Base-by-base conservation (phyloP, 2,329 filamentous ascomycete genomes). In the Emydomyces testavorans region DNA sequence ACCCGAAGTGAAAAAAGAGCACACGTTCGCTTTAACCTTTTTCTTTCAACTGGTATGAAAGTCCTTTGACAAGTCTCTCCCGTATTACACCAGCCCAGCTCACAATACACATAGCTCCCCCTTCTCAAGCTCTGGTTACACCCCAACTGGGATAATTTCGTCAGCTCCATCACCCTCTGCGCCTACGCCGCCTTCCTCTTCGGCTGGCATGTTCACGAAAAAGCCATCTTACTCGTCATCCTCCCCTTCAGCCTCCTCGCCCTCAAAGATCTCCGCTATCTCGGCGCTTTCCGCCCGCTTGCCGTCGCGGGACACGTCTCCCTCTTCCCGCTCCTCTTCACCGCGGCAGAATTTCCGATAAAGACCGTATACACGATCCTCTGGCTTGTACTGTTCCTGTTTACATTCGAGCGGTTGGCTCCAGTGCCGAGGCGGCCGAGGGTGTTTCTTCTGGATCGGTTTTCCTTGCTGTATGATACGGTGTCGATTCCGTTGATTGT, bases 121-220 rank as follows among this genome's bases (percentile, higher is more conserved):
- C 75, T 98, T 6, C 63, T 87, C 54, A 93, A 88, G 65, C 78
- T 96, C 32, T 94, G 94, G 69, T 61, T 78, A 38, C 73, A 76
- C 43, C 87, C 88, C 1, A 86, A 79, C 0, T 94, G 87, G 85
- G 84, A 94, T 53, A 83, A 78, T 48, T 96, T 98, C 62, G 77
- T 96, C 35, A 87, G 87, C 2, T 83, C 87, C 0, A 77, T 94
- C 37, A 95, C 90, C 0, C 78, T 96, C 13, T 96, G 92, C 60
- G 92, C 86, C 50, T 98, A 95, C 62, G 85, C 90, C 0, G 95
- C 90, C 0, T 98, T 98, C 69, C 75, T 98, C 7, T 96, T 96
- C 58, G 90, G 92, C 49, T 98, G 90, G 88, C 92, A 98, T 61
- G 92, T 98, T 6, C 92, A 98, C 59, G 92, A 98, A 63, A 98